Evolutionary conservation across 371 early-diverging fungal species (phyloP).

Genomic region (Mortierella sp.): DNA sequence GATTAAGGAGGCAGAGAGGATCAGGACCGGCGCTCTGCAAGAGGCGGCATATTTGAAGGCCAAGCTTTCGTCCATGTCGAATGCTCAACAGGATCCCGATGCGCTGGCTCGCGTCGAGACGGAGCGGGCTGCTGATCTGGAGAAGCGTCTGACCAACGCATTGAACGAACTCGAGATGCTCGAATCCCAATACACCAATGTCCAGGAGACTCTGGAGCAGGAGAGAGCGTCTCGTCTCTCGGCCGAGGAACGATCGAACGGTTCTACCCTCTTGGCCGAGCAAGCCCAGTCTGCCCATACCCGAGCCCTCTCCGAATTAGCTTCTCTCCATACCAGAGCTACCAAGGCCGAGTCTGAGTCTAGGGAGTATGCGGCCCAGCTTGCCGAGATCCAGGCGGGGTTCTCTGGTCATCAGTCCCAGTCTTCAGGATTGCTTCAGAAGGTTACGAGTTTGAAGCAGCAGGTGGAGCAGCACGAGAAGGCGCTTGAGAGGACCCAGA

Average conservation of each 20-base stretch:
- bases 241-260: conserved; percentile 65
- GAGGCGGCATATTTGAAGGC: conserved; percentile 73
- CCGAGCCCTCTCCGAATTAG: conserved; percentile 64
- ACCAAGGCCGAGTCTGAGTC: conserved; percentile 65
- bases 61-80: conserved; percentile 60
- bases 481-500: conserved; percentile 56
- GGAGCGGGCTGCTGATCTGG: conserved; percentile 63
- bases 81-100: conserved; percentile 49
- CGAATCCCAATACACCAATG: conserved; percentile 52
- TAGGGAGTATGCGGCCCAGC: conserved; percentile 58
- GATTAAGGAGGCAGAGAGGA: conserved; percentile 66
- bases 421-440: conserved; percentile 38
- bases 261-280: conserved; percentile 64
- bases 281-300: conserved; percentile 69
- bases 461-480: conserved; percentile 58
- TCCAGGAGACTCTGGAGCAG: conserved; percentile 62
- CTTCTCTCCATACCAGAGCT: conserved; percentile 60
- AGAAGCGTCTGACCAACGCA: conserved; percentile 62
- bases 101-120: conserved; percentile 60
- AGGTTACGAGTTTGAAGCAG: conserved; percentile 47
- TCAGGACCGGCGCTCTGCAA: conserved; percentile 70
- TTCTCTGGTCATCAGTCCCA: conserved; percentile 49
- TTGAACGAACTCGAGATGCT: conserved; percentile 64
- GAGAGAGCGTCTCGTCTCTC: conserved; percentile 59
- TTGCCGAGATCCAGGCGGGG: conserved; percentile 56